Base-by-base conservation (phyloP, 1,284 basidiomycete genomes). In the Ustilago trichophora region DNA sequence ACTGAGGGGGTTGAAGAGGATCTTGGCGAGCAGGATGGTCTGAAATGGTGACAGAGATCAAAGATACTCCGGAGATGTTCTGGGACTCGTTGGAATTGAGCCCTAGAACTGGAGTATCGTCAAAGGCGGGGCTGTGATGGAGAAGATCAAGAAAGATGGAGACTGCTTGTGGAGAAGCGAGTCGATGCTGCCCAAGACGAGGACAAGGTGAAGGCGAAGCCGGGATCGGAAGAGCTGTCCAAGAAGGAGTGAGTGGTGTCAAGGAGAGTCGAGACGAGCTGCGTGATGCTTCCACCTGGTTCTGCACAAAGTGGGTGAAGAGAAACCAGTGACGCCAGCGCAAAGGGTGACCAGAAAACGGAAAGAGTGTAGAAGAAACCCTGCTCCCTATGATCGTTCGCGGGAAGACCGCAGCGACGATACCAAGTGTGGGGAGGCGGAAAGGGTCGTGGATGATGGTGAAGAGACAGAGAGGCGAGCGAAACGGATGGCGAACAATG, bases 51-150 rank as follows among this genome's bases (percentile, higher is more conserved):
- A 48, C n/a, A 36, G 51, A 49, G 35, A 26, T 46, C 9, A n/a
- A 6, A 41, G 46, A 57, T 41, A 68, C 65, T 60, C 63, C 53
- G 13, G 9, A 7, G n/a, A 7, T 13, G 51, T 34, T 51, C 63
- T 47, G 34, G 47, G 51, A 59, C 62, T 54, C 55, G 50, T 21
- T 24, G 24, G 4, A 16, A 13, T 10, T 19, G 62, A 62, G 65
- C 32, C 53, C 50, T 33, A 58, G 54, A 68, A 57, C 54, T 25
- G 50, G 58, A 58, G 65, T 68, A 54, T 62, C 36, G 57, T 42
- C 24, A n/a, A n/a, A 21, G 44, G 15, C 15, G 15, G 19, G 13
- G 15, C 13, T 2, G 21, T 12, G 32, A 34, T 24, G 31, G 9
- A 16, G 15, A 24, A 19, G 24, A 21, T 12, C n/a, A 41, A 41